Conservation (phyloP, 1,284 basidiomycete genomes). For the Somion occarium region DNA sequence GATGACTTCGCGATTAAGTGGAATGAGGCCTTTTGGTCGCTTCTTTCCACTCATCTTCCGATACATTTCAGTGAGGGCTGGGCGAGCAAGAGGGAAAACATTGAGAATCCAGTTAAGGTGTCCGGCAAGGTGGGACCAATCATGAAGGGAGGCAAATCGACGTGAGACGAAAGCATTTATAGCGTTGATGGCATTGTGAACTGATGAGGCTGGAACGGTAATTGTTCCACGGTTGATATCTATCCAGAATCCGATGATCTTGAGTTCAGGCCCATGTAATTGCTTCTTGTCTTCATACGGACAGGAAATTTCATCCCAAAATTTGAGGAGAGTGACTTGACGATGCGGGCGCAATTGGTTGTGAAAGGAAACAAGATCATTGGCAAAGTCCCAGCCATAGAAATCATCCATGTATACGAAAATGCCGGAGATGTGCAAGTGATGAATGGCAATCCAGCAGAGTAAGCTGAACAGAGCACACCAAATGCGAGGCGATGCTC, state of each 20-base stretch:
- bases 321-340: conserved; percentile 28
- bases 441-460: conserved; percentile 28
- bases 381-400: conserved; percentile 24
- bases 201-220: conserved; percentile 18
- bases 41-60: conserved; percentile 29
- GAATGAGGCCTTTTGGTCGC: conserved; percentile 15
- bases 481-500: conserved; percentile 24
- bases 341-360: conserved; percentile 24
- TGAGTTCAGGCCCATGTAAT: conserved; percentile 22
- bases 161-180: conserved; percentile 7
- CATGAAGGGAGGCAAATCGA: conserved; percentile 15
- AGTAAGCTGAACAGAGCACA: conserved; percentile 29
- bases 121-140: conserved; percentile 29
- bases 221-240: conserved; percentile 27
- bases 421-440: conserved; percentile 19
- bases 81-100: conserved; percentile 30
- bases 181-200: not conserved
- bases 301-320: conserved; percentile 37
- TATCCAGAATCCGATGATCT: conserved; percentile 34
- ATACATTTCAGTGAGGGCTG: conserved; percentile 29
- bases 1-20: conserved; percentile 24
- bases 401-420: conserved; percentile 34
- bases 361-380: conserved; percentile 24
- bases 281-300: conserved; percentile 39
- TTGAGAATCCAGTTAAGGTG: conserved; percentile 40